Percentiles rank a stretch among this genome's conserved stretches.
phyloP scores from a whole-genome alignment of 2,329 filamentous ascomycete genomes.

The Neonectria magnoliae region DNA sequence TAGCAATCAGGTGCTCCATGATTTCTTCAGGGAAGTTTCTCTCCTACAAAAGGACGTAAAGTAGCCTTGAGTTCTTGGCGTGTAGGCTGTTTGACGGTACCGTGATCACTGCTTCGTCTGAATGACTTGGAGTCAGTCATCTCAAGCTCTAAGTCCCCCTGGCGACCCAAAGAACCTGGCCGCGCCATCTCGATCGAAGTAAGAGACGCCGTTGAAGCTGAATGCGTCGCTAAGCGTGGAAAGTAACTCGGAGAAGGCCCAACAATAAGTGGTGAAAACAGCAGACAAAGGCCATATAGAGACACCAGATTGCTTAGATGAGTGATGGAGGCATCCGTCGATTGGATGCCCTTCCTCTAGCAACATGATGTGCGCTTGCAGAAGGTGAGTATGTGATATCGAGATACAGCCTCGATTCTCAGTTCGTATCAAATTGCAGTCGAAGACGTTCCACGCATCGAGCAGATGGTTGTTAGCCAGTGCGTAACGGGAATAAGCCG shows the following conservation, averaged over 20 bases:
- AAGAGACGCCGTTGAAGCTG: constrained; percentile 46
- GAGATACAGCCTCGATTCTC: not conserved
- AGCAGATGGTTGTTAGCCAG: not conserved
- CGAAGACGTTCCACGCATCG: constrained; percentile 43
- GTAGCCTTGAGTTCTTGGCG: not conserved
- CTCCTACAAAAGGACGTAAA: not conserved
- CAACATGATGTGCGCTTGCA: not conserved
- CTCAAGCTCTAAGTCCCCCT: constrained; percentile 48
- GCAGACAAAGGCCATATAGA: not conserved
- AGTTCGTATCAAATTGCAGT: constrained; percentile 33
- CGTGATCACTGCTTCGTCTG: not conserved
- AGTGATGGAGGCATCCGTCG: not conserved
- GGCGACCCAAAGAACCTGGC: constrained; percentile 49
- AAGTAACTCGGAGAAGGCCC: not conserved
- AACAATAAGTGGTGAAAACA: not conserved
- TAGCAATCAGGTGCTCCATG: constrained; percentile 40
- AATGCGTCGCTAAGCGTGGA: constrained; percentile 35
- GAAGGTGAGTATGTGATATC: not conserved
- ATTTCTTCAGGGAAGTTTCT: constrained; percentile 42
- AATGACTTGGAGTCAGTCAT: constrained; percentile 2
- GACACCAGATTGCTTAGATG: not conserved
- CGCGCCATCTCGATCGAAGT: constrained; percentile 49
- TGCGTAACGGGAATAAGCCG: too few relatives aligned
- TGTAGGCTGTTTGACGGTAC: not conserved
- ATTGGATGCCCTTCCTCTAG: constrained; percentile 8